Evolutionary conservation across 805 yeast genomes (phyloP), one percentile per base, ranked within the genome.

Genomic region (Lachancea cidri): DNA sequence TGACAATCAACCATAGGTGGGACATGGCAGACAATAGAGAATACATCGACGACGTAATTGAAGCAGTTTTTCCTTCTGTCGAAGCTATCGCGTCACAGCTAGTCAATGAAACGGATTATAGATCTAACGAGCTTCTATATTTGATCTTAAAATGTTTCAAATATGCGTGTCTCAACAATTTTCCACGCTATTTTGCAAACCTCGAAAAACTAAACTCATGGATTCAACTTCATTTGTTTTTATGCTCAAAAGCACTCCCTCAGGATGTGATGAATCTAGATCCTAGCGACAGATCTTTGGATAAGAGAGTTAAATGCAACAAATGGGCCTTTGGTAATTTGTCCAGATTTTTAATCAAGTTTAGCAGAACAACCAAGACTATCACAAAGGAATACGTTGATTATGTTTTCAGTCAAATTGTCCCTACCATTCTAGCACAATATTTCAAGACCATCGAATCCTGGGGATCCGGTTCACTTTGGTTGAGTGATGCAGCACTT

Each of bases 271-370:
- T 71, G 49, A 68, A 69, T 7, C 46, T 73, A 2, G 75, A 74
- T 19, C 67, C 71, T 9, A 67, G 72, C 15, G 81, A 76, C 43
- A 70, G 77, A 43, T 54, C 58, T 37, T 58, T 64, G 30, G 74
- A 59, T 49, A 70, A 54, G 53, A 67, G 82, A 74, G 81, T 70
- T 57, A 91, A 79, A 63, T 79, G 77, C 54, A 89, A 72, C 67
- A 93, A 93, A 62, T 91, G 98, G 98, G 80, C 91, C 4, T 79
- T 79, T 50, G 87, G 85, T 30, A 87, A 87, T 58, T 58, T 89
- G 38, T 75, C 74, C 52, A 74, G 91, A 50, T 66, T 88, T 15
- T 81, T 84, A 53, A 72, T 74, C 39, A 74, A 86, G 50, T 88
- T 78, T 57, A 43, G 57, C n/a, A 55, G 60, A 78, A 76, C 38